These are phyloP conservation scores for Xylaria sp. DNA, from an alignment of 2,329 filamentous ascomycete species.

Conservation along the genomic window DNA sequence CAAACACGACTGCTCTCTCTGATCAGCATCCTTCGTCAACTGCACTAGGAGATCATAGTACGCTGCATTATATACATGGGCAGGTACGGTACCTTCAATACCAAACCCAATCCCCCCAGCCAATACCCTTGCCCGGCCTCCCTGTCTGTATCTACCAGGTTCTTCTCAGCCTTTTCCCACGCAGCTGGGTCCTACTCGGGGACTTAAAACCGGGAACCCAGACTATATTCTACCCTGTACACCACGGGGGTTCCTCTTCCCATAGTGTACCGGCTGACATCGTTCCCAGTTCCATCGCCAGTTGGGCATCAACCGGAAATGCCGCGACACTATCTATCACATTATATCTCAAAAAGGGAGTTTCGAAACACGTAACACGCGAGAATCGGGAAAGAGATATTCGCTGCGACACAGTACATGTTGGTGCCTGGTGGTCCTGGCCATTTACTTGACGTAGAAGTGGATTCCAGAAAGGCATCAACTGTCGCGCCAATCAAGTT, in stretches of 20 bases:
- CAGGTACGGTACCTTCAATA: constrained; percentile 6
- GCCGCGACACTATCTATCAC: constrained; percentile 16
- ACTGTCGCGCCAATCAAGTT: constrained; percentile 31
- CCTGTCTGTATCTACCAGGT: constrained; percentile 30
- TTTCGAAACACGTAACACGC: constrained; percentile 1
- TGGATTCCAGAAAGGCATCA: constrained; percentile 19
- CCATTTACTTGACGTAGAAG: constrained; percentile 11
- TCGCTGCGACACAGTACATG: constrained; percentile 13
- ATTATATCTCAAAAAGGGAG: constrained; percentile 10
- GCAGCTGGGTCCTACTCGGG: constrained; percentile 29
- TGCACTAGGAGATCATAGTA: constrained; percentile 5
- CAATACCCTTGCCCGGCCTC: constrained; percentile 26
- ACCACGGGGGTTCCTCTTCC: constrained; percentile 19
- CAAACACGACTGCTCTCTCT: constrained; percentile 12
- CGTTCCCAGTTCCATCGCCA: constrained; percentile 21
- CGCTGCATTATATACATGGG: constrained; percentile 16
- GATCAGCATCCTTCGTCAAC: constrained; percentile 23
- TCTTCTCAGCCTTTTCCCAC: constrained; percentile 39
- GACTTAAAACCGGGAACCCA: constrained; percentile 19
- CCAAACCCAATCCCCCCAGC: constrained; percentile 16
- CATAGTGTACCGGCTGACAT: constrained; percentile 21
- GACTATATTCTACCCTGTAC: neutral
- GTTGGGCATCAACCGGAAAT: constrained; percentile 40
- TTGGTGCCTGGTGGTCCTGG: constrained; percentile 19
- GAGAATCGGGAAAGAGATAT: constrained; percentile 13